A percentile compares a stretch with the other conserved stretches of the same genome.
These are phyloP conservation scores for Plantago rigida DNA, from an alignment of 305 asterid species.

Conservation along the genomic window DNA sequence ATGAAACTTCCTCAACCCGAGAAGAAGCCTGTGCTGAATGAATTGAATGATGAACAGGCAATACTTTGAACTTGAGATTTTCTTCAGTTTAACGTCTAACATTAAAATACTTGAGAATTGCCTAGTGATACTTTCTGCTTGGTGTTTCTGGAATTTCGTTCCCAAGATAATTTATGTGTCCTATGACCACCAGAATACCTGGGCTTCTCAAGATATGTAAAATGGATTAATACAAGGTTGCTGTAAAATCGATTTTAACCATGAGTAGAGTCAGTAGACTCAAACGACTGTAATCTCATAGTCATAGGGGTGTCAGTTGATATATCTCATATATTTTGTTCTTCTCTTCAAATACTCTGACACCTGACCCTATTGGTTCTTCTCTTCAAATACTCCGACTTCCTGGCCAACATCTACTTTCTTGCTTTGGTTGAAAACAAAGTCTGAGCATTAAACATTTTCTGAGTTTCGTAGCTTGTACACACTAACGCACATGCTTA, in stretches of 20 bases:
- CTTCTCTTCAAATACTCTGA: neutral
- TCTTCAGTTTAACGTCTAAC: neutral
- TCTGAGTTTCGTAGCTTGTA: neutral
- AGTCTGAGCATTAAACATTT: neutral
- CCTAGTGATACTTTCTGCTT: neutral
- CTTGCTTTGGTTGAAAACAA: no score
- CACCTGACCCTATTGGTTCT: neutral
- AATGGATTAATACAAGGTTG: neutral
- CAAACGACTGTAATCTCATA: no score
- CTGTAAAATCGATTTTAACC: neutral
- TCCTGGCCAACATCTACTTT: neutral
- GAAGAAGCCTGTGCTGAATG: slow-evolving; percentile 43
- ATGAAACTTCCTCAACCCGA: slow-evolving; percentile 42
- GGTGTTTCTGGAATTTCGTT: neutral
- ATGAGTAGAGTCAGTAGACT: neutral
- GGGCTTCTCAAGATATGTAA: neutral
- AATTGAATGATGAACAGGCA: slow-evolving; percentile 75
- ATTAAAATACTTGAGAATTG: neutral
- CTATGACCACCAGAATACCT: neutral
- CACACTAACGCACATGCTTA: no score
- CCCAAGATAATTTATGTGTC: neutral
- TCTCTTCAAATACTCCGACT: neutral
- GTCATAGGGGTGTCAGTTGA: no score
- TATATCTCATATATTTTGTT: neutral
- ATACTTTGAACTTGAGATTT: slow-evolving; percentile 18